Evolutionary conservation across 2,329 filamentous ascomycete species (phyloP).

Genomic region (Hypoxylon sp.): DNA sequence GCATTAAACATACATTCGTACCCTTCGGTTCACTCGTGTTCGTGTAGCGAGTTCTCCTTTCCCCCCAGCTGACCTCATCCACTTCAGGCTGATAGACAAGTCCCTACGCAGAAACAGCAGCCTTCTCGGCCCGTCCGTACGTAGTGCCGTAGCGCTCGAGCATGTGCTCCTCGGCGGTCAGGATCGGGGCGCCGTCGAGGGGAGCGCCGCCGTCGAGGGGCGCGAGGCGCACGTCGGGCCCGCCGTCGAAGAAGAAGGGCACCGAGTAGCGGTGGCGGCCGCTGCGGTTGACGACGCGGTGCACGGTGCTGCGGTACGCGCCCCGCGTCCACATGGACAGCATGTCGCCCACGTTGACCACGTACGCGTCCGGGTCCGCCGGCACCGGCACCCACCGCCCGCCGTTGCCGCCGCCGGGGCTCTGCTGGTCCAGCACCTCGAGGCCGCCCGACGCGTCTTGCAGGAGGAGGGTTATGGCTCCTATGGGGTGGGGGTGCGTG

Average conservation of each 20-base stretch:
- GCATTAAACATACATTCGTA: too few relatives aligned
- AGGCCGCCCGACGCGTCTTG: slow-evolving; percentile 36
- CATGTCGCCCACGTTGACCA: slow-evolving; percentile 42
- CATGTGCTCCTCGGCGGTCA: slow-evolving; percentile 48
- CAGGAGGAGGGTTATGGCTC: slow-evolving; percentile 39
- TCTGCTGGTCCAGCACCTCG: slow-evolving; percentile 35
- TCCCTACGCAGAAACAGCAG: slow-evolving; percentile 6
- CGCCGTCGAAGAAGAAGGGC: slow-evolving; percentile 39
- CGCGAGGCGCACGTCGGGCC: slow-evolving; percentile 40
- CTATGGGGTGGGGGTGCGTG: too few relatives aligned
- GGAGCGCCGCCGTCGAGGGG: slow-evolving; percentile 46
- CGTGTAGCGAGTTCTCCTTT: too few relatives aligned
- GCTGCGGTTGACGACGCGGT: slow-evolving; percentile 39
- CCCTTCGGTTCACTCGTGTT: too few relatives aligned
- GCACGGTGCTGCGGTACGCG: slow-evolving; percentile 34
- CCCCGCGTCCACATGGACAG: slow-evolving; percentile 35
- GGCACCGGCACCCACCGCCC: slow-evolving; percentile 29
- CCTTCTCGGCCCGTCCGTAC: slow-evolving; percentile 34
- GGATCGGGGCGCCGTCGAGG: slow-evolving; percentile 30
- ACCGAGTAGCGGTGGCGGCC: slow-evolving; percentile 33
- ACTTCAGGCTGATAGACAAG: too few relatives aligned
- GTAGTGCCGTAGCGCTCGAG: slow-evolving; percentile 43
- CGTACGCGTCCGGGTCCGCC: slow-evolving; percentile 33
- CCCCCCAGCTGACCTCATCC: too few relatives aligned
- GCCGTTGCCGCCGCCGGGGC: too few relatives aligned